These are phyloP conservation scores for Entomortierella chlamydospora DNA, from an alignment of 192 early-diverging fungal genomes.

Conservation along the genomic window DNA sequence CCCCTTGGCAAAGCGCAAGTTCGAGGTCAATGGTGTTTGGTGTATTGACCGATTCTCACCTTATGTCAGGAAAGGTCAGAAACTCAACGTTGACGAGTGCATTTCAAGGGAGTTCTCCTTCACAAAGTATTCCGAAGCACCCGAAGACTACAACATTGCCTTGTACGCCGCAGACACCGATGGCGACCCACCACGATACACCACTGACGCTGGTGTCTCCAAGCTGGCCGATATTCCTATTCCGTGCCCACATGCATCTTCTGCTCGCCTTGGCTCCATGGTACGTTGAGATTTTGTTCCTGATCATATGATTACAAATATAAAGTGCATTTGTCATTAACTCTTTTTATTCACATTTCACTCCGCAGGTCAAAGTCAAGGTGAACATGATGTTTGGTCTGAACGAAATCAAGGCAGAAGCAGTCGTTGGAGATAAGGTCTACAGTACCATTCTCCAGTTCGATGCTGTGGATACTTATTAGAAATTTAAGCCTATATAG, in stretches of 20 bases:
- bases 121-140: slow-evolving; percentile 53
- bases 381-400: slow-evolving; percentile 65
- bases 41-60: slow-evolving; percentile 56
- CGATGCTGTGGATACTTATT: slow-evolving; percentile 47
- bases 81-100: slow-evolving; percentile 44
- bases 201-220: slow-evolving; percentile 52
- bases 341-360: no score
- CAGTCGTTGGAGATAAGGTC: slow-evolving; percentile 54
- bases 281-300: not conserved
- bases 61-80: slow-evolving; percentile 53
- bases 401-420: slow-evolving; percentile 63
- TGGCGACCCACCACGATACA: slow-evolving; percentile 45
- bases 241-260: slow-evolving; percentile 35
- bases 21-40: slow-evolving; percentile 56
- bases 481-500: no score
- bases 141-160: slow-evolving; percentile 49
- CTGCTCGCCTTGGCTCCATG: slow-evolving; percentile 42
- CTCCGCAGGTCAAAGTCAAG: slow-evolving; percentile 60
- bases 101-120: slow-evolving; percentile 56
- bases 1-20: slow-evolving; percentile 48
- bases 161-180: slow-evolving; percentile 55
- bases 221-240: slow-evolving; percentile 58
- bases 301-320: not conserved
- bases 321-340: not conserved
- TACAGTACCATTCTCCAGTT: slow-evolving; percentile 57